A percentile compares a stretch with the other conserved stretches of the same genome.
These are phyloP conservation scores for Clonostachys rosea DNA, from an alignment of 2,329 filamentous ascomycete species.

Conservation along the genomic window DNA sequence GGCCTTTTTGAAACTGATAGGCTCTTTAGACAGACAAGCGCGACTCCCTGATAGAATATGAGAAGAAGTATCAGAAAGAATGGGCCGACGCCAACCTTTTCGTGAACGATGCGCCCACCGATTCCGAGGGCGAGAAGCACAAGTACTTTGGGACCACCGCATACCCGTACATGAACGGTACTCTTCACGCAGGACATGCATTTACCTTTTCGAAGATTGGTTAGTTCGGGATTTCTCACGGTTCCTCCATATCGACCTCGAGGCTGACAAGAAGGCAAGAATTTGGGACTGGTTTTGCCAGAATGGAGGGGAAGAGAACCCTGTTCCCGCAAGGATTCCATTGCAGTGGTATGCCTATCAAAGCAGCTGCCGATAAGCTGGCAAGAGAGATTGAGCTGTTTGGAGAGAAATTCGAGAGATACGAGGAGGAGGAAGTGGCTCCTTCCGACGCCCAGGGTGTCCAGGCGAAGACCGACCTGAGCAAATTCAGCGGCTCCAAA, in stretches of 20 bases:
- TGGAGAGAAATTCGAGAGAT: slow-evolving; percentile 78
- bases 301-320: slow-evolving; percentile 85
- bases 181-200: slow-evolving; percentile 83
- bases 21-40: slow-evolving; percentile 71
- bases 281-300: slow-evolving; percentile 79
- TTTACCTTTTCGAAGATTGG: slow-evolving; percentile 88
- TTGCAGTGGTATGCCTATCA: slow-evolving; percentile 93
- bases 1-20: too few species aligned
- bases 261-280: slow-evolving; percentile 25
- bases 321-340: slow-evolving; percentile 94
- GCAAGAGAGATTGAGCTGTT: slow-evolving; percentile 86
- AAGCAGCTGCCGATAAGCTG: slow-evolving; percentile 94
- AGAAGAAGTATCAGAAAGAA: slow-evolving; percentile 88
- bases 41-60: slow-evolving; percentile 73
- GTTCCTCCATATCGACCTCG: background rate
- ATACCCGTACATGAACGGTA: slow-evolving; percentile 75
- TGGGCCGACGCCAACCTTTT: slow-evolving; percentile 56
- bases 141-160: slow-evolving; percentile 75
- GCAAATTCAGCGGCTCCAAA: slow-evolving; percentile 91
- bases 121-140: slow-evolving; percentile 70
- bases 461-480: slow-evolving; percentile 70
- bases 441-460: slow-evolving; percentile 45
- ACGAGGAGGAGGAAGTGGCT: slow-evolving; percentile 54
- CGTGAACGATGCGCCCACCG: slow-evolving; percentile 78
- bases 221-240: background rate